Percentiles rank a stretch among this genome's conserved stretches.
These are phyloP conservation scores for Berberis vulgaris DNA, from an alignment of 164 flowering plant genomes.

Conservation along the genomic window DNA sequence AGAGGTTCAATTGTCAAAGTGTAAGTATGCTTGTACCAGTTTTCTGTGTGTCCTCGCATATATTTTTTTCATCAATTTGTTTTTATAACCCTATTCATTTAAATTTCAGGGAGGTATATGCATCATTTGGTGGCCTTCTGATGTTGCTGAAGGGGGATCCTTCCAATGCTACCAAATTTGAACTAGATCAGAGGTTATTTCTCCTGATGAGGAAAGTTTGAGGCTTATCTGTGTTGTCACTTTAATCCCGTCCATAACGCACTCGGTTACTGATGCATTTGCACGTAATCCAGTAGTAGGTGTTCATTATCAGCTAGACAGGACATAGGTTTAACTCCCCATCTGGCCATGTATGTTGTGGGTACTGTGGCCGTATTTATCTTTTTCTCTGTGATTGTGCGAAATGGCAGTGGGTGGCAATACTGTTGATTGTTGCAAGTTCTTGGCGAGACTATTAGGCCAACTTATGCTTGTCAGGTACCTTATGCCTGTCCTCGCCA, in stretches of 20 bases:
- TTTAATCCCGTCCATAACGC: neutral
- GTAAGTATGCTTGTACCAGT: slow-evolving; percentile 26
- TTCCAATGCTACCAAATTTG: slow-evolving; percentile 36
- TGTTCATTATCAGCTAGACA: no score
- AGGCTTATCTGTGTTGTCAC: neutral
- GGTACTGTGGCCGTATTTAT: no score
- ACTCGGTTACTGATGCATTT: no score
- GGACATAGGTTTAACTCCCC: no score
- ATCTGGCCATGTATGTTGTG: no score
- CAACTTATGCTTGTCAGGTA: no score
- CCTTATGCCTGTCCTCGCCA: no score
- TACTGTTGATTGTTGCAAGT: no score
- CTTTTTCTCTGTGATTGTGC: no score
- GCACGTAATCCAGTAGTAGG: no score
- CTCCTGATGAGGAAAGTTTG: slow-evolving; percentile 66
- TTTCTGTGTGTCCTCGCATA: neutral
- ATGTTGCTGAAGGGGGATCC: slow-evolving; percentile 75
- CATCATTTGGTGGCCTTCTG: slow-evolving; percentile 80
- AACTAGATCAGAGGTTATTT: slow-evolving; percentile 74
- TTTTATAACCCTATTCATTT: slow-evolving; percentile 1
- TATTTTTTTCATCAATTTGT: neutral
- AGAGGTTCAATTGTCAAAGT: slow-evolving; percentile 42
- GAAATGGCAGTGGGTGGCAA: no score
- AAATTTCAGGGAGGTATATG: slow-evolving; percentile 53
- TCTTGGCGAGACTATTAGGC: no score